phyloP scores from a whole-genome alignment of 2,329 filamentous ascomycete genomes.

The Stagonosporopsis vannaccii region DNA sequence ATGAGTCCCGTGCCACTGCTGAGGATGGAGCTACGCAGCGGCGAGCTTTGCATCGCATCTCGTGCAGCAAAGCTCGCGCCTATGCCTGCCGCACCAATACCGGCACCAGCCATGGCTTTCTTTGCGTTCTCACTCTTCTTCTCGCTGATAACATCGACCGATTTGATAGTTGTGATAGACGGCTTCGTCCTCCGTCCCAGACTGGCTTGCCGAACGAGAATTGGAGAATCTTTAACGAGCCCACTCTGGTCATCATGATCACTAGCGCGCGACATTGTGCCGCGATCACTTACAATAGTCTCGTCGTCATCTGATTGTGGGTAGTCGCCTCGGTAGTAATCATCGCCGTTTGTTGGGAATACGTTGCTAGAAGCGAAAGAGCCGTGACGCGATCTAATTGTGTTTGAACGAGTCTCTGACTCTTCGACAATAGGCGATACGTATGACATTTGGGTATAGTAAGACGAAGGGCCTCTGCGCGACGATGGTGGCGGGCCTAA shows the following conservation, averaged over 20 bases:
- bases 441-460: slow-evolving; percentile 57
- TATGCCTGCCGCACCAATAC: slow-evolving; percentile 29
- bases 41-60: slow-evolving; percentile 32
- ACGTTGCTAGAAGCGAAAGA: slow-evolving; percentile 60
- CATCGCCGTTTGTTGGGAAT: slow-evolving; percentile 52
- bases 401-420: slow-evolving; percentile 54
- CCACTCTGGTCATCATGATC: slow-evolving; percentile 48
- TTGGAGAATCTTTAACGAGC: slow-evolving; percentile 46
- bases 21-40: slow-evolving; percentile 33
- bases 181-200: slow-evolving; percentile 57
- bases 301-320: slow-evolving; percentile 49
- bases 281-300: slow-evolving; percentile 44
- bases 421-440: slow-evolving; percentile 60
- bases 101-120: slow-evolving; percentile 20
- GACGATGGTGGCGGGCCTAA: slow-evolving; percentile 59
- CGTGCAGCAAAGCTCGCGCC: slow-evolving; percentile 7
- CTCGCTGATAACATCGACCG: slow-evolving; percentile 47
- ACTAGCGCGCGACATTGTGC: slow-evolving; percentile 36
- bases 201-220: slow-evolving; percentile 55
- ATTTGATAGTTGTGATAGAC: slow-evolving; percentile 57
- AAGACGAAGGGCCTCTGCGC: slow-evolving; percentile 56
- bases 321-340: slow-evolving; percentile 50
- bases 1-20: slow-evolving; percentile 46
- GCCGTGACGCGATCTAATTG: slow-evolving; percentile 49
- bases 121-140: slow-evolving; percentile 29